These are phyloP conservation scores for Actinomucor elegans DNA, from an alignment of 371 early-diverging fungal genomes.

Conservation along the genomic window DNA sequence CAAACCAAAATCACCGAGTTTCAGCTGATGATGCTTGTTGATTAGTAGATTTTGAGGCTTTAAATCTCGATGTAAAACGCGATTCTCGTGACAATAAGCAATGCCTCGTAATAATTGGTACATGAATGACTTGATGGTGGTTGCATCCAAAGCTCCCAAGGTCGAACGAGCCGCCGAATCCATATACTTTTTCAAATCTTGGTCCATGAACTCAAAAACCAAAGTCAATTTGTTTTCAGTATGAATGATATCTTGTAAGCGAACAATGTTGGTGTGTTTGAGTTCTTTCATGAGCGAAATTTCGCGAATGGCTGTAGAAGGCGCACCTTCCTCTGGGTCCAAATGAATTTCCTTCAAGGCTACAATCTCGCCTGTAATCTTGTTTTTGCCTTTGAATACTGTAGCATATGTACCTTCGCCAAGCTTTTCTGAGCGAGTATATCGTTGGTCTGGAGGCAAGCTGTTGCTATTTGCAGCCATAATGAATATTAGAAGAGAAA, in stretches of 20 bases:
- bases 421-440: constrained; percentile 87
- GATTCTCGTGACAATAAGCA: constrained; percentile 92
- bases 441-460: constrained; percentile 51
- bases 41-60: constrained; percentile 97
- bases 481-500: background rate
- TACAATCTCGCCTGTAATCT: constrained; percentile 86
- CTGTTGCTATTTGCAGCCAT: constrained; percentile 23
- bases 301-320: constrained; percentile 96
- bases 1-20: constrained; percentile 94
- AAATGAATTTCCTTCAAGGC: constrained; percentile 97
- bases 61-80: constrained; percentile 96
- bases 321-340: constrained; percentile 93
- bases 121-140: constrained; percentile 79
- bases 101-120: constrained; percentile 88
- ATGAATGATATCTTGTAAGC: constrained; percentile 97
- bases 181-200: constrained; percentile 97
- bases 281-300: constrained; percentile 96
- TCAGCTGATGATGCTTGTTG: constrained; percentile 83
- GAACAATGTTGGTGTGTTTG: constrained; percentile 87
- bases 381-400: constrained; percentile 97
- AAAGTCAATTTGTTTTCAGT: constrained; percentile 96
- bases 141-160: constrained; percentile 65
- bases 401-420: constrained; percentile 99
- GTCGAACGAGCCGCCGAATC: constrained; percentile 56
- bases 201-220: constrained; percentile 98